Percentiles rank a stretch among this genome's conserved stretches.
These are phyloP conservation scores for Miscanthus lutarioriparius DNA, from an alignment of 176 grass and related monocot genomes.

Conservation along the genomic window DNA sequence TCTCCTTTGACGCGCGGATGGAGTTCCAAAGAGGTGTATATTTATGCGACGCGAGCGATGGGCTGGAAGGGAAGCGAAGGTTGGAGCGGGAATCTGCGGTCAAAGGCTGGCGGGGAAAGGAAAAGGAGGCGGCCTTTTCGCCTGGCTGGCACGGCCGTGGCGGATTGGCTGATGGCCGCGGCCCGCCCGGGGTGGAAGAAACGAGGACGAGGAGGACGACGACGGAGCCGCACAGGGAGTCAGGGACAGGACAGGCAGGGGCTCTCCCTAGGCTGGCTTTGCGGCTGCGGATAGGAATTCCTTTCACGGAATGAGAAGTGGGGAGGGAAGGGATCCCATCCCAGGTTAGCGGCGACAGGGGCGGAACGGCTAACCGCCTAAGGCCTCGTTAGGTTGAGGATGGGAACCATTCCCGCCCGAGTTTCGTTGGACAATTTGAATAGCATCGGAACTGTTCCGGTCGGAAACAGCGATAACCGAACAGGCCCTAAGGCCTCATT, in stretches of 20 bases:
- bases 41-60: constrained; percentile 17
- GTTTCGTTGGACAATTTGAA: too few relatives aligned
- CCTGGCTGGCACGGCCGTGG: constrained; percentile 20
- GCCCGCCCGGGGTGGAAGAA: constrained; percentile 16
- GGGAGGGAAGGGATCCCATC: too few relatives aligned
- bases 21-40: constrained; percentile 19
- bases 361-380: background rate
- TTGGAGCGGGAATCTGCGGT: constrained; percentile 34
- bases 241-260: too few relatives aligned
- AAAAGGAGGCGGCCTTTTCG: constrained; percentile 13
- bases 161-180: constrained; percentile 30
- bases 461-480: too few relatives aligned
- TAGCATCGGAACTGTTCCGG: too few relatives aligned
- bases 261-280: too few relatives aligned
- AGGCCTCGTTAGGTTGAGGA: too few relatives aligned
- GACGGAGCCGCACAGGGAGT: background rate
- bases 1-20: background rate
- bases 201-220: background rate
- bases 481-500: too few relatives aligned
- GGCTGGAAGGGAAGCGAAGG: background rate
- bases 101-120: constrained; percentile 30
- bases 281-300: background rate
- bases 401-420: too few relatives aligned
- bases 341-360: constrained; percentile 1
- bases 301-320: constrained; percentile 4